A percentile compares a stretch with the other conserved stretches of the same genome.
These are phyloP conservation scores for Halophytophthora batemanensis DNA, from an alignment of 352 stramenopile species.

Conservation along the genomic window DNA sequence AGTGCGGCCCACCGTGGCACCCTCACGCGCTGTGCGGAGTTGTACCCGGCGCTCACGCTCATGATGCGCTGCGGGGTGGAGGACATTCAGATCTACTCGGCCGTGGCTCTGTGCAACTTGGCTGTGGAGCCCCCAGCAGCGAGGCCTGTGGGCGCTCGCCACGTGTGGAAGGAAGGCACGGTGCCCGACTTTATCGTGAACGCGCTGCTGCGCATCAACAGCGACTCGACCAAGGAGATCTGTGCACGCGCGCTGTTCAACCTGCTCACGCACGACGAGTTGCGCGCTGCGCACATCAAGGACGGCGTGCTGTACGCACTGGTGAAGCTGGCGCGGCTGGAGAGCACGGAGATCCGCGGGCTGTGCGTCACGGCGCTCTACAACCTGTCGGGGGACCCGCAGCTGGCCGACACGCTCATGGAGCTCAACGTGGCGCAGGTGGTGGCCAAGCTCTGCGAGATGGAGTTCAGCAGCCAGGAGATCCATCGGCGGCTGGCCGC, in stretches of 20 bases:
- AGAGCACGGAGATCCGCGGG: slow-evolving; percentile 77
- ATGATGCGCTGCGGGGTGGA: slow-evolving; percentile 89
- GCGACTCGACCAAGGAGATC: slow-evolving; percentile 86
- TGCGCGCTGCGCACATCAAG: slow-evolving; percentile 79
- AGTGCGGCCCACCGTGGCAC: slow-evolving; percentile 45
- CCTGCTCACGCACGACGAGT: slow-evolving; percentile 77
- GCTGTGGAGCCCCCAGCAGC: slow-evolving; percentile 52
- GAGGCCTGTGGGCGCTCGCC: slow-evolving; percentile 42
- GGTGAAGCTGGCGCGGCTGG: slow-evolving; percentile 79
- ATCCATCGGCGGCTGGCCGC: slow-evolving; percentile 69
- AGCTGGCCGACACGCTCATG: slow-evolving; percentile 74
- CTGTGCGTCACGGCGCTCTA: slow-evolving; percentile 81
- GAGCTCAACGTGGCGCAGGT: slow-evolving; percentile 84
- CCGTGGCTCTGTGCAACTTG: slow-evolving; percentile 82
- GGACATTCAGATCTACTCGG: slow-evolving; percentile 89
- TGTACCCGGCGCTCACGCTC: slow-evolving; percentile 74
- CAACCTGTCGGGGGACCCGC: slow-evolving; percentile 76
- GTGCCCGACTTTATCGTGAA: slow-evolving; percentile 90
- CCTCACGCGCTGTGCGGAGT: slow-evolving; percentile 66
- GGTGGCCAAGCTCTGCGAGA: slow-evolving; percentile 83
- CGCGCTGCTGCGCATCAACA: slow-evolving; percentile 86
- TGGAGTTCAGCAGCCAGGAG: slow-evolving; percentile 80
- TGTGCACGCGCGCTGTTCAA: slow-evolving; percentile 85
- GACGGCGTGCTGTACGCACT: slow-evolving; percentile 86
- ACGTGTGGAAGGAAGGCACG: slow-evolving; percentile 86